A percentile compares a stretch with the other conserved stretches of the same genome.
Evolutionary conservation across 306 rosid genomes (phyloP).

Genomic region (Prunus padus): DNA sequence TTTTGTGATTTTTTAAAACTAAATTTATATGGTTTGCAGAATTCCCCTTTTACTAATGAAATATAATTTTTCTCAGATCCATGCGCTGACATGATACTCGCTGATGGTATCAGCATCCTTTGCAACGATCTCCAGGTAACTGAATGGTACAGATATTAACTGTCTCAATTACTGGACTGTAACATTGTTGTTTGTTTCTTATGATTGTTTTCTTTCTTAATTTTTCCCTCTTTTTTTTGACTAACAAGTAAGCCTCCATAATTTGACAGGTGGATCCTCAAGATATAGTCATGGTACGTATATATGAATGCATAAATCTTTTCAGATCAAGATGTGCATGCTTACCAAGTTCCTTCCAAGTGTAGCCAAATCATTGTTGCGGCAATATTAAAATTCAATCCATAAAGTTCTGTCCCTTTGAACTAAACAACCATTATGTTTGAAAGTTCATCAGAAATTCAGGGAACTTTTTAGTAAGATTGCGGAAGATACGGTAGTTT

Average conservation of each 20-base stretch:
- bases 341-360: neutral
- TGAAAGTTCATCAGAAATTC: neutral
- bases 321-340: neutral
- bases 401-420: neutral
- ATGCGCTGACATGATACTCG: conserved; percentile 78
- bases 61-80: conserved; percentile 54
- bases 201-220: neutral
- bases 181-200: conserved; percentile 1
- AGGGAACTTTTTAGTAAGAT: neutral
- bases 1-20: neutral
- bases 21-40: neutral
- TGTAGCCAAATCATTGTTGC: neutral
- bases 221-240: conserved; percentile 11
- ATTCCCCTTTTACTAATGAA: conserved; percentile 24
- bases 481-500: neutral
- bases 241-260: conserved; percentile 23
- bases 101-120: conserved; percentile 89
- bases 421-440: neutral
- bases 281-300: conserved; percentile 93
- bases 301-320: conserved; percentile 7
- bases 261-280: conserved; percentile 95
- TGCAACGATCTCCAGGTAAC: conserved; percentile 91
- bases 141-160: conserved; percentile 13
- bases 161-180: conserved; percentile 2
- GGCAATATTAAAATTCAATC: neutral